A percentile compares a stretch with the other conserved stretches of the same genome.
Conservation (phyloP, 2,329 filamentous ascomycete genomes). For the Paracorniculantispora psalliotae region DNA sequence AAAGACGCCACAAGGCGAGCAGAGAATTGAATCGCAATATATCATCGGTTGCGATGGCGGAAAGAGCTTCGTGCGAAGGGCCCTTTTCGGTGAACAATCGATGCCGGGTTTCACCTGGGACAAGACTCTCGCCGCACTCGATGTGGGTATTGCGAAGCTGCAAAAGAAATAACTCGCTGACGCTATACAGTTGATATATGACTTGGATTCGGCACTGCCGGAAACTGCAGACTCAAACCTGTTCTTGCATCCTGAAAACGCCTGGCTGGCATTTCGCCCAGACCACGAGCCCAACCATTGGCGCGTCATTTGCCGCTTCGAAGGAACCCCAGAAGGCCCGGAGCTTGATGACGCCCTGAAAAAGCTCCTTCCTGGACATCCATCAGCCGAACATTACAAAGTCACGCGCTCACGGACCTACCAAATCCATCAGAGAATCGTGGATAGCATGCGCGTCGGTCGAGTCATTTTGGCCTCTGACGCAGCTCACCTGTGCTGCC, state of each 20-base stretch:
- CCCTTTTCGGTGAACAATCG: conserved; percentile 36
- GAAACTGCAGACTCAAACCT: not conserved
- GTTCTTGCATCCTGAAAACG: not conserved
- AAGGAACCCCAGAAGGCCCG: not conserved
- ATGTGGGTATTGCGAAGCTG: conserved; percentile 29
- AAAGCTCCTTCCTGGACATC: conserved; percentile 44
- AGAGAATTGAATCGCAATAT: conserved; percentile 34
- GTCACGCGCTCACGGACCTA: conserved; percentile 37
- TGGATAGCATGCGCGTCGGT: conserved; percentile 42
- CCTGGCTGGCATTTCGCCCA: not conserved
- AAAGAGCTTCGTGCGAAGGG: conserved; percentile 34
- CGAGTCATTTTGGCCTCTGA: conserved; percentile 45
- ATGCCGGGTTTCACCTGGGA: conserved; percentile 43
- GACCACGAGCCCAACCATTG: not conserved
- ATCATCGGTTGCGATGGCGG: conserved; percentile 43
- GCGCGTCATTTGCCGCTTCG: not conserved
- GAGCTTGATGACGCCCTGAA: conserved; percentile 26
- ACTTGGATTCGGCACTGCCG: not conserved
- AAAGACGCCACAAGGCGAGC: conserved; percentile 19
- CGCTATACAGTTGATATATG: not conserved
- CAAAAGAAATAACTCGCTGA: not conserved
- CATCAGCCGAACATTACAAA: conserved; percentile 44
- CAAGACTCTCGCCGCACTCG: conserved; percentile 46
- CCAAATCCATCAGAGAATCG: conserved; percentile 46
- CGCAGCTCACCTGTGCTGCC: conserved; percentile 49